phyloP scores from a whole-genome alignment of 2,329 filamentous ascomycete species.

The Xylaria sp. region DNA sequence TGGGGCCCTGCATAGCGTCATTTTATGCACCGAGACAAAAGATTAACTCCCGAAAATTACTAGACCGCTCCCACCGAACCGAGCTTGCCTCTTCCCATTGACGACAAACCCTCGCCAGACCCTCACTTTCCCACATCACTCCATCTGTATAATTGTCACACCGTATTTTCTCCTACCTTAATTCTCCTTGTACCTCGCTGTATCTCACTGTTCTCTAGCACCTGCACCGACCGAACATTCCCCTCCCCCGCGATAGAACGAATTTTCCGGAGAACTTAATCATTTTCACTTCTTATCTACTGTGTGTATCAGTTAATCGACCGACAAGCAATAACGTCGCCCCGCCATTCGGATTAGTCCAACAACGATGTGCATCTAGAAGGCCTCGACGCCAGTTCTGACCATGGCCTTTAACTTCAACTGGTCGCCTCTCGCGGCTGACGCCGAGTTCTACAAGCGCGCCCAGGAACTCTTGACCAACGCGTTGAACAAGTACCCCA shows the following conservation, averaged over 20 bases:
- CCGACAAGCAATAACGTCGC: slow-evolving; percentile 17
- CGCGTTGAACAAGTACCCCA: slow-evolving; percentile 96
- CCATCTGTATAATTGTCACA: not conserved
- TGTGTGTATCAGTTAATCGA: slow-evolving; percentile 20
- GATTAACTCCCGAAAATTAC: slow-evolving; percentile 28
- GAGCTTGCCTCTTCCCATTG: slow-evolving; percentile 26
- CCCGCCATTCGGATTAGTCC: slow-evolving; percentile 16
- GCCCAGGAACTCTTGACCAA: slow-evolving; percentile 94
- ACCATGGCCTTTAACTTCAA: slow-evolving; percentile 99
- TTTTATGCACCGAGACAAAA: slow-evolving; percentile 24
- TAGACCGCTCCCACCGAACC: slow-evolving; percentile 23
- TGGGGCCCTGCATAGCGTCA: slow-evolving; percentile 36
- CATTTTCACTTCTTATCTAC: not conserved
- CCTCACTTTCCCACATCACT: slow-evolving; percentile 20
- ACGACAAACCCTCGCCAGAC: slow-evolving; percentile 7
- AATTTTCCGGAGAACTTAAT: slow-evolving; percentile 5
- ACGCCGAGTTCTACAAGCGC: slow-evolving; percentile 88
- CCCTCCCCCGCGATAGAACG: slow-evolving; percentile 27
- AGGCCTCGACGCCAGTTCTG: slow-evolving; percentile 52
- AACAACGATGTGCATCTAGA: slow-evolving; percentile 46
- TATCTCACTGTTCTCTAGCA: not conserved
- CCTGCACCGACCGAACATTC: slow-evolving; percentile 1
- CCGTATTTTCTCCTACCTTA: slow-evolving; percentile 15
- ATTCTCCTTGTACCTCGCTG: slow-evolving; percentile 14
- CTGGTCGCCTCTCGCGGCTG: slow-evolving; percentile 98